Evolutionary conservation across 2,329 filamentous ascomycete genomes (phyloP), one percentile per base, ranked within the genome.

Genomic region (Aspergillus sp.): DNA sequence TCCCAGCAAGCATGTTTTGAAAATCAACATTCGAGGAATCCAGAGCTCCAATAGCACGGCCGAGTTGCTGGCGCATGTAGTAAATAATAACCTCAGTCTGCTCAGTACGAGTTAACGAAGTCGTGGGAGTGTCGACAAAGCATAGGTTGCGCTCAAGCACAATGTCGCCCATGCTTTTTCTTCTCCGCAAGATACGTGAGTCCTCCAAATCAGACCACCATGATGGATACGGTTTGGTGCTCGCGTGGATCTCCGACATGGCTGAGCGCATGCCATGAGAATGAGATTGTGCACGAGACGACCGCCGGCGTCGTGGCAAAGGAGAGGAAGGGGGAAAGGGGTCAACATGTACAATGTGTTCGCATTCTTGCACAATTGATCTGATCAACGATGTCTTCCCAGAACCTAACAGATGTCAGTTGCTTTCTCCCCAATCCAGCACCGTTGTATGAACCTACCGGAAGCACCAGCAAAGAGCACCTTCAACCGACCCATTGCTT

Each of bases 331-430:
- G 45, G 20, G 67, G 63, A 25, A 75, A 65, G 2, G 85, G 78
- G 62, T 97, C 91, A 46, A 95, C 83, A 64, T 98, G 91, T 2
- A 97, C 91, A 53, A 98, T 95, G 61, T 97, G 88, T 61, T 90
- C 83, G 65, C 89, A 95, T 3, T 75, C 78, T 62, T 95, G 89
- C 13, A 94, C 83, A 41, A 98, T 88, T 2, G 89, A 88, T 63
- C 86, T 88, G 58, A 97, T 86, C 44, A 97, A 78, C 3, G 88
- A 90, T 1, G 90, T 90, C 71, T 97, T 97, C 32, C 93, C 93
- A 42, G 86, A 78, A 23, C 85, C 89, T 90, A 51, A 33, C 39
- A 38, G 38, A 32, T 32, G 33, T 49, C 22, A 44, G 38, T 38
- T 13, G 20, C 20, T 52, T 25, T 48, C 44, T 44, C 41, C 20